Conservation (phyloP, 2,329 filamentous ascomycete species). For the Colletotrichum musicola region DNA sequence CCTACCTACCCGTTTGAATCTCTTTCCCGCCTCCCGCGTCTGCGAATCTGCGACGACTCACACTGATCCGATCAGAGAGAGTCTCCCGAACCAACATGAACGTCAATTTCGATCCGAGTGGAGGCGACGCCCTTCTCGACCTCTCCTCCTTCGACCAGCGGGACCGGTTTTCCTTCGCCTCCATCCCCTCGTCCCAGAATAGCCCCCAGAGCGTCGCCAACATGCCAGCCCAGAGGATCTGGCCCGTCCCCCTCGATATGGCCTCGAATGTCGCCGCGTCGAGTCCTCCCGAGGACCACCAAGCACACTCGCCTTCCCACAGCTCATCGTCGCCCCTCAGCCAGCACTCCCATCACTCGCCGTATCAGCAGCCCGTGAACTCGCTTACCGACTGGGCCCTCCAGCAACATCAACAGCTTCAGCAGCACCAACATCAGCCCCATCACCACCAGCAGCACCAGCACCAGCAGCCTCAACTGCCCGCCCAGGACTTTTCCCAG, state of each 20-base stretch:
- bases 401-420: constrained; percentile 64
- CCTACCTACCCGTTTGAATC: constrained; percentile 48
- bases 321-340: constrained; percentile 62
- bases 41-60: no score
- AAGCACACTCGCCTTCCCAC: constrained; percentile 59
- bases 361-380: constrained; percentile 65
- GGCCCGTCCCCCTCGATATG: constrained; percentile 68
- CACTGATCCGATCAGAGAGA: constrained; percentile 21
- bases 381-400: constrained; percentile 73
- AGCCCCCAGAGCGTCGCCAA: constrained; percentile 39
- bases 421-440: constrained; percentile 58
- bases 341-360: constrained; percentile 65
- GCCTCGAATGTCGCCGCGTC: constrained; percentile 59
- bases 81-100: constrained; percentile 56
- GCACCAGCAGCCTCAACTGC: constrained; percentile 48
- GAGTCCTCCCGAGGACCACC: constrained; percentile 60
- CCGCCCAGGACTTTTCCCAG: constrained; percentile 61
- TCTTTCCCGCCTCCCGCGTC: constrained; percentile 40
- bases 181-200: constrained; percentile 47
- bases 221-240: constrained; percentile 57
- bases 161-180: constrained; percentile 67
- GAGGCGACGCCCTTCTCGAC: constrained; percentile 72
- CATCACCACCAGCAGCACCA: constrained; percentile 58
- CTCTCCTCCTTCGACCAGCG: constrained; percentile 69
- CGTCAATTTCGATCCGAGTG: constrained; percentile 70